phyloP scores from a whole-genome alignment of 768 basidiomycete genomes.

The Myochromella boudieri region DNA sequence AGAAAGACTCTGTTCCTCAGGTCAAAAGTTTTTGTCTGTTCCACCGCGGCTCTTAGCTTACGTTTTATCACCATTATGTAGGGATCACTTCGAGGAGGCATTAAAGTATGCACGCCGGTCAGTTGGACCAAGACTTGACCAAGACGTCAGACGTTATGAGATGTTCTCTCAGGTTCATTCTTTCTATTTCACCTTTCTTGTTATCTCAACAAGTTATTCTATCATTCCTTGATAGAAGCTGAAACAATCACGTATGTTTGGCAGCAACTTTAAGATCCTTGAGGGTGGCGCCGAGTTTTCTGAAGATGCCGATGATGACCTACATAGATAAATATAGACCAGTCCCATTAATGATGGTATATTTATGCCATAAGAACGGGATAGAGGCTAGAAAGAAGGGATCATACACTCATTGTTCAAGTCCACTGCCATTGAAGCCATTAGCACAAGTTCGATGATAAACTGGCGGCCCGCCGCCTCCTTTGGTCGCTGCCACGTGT shows the following conservation, averaged over 20 bases:
- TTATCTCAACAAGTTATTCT: no score
- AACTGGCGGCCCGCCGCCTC: no score
- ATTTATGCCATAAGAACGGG: no score
- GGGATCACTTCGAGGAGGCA: slow-evolving; percentile 97
- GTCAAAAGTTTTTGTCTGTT: slow-evolving; percentile 59
- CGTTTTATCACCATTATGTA: slow-evolving; percentile 23
- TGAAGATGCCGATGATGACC: slow-evolving; percentile 89
- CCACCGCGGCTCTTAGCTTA: slow-evolving; percentile 2
- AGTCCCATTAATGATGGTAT: no score
- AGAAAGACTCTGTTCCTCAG: slow-evolving; percentile 88
- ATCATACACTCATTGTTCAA: no score
- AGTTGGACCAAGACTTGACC: slow-evolving; percentile 92
- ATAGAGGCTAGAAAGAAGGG: no score
- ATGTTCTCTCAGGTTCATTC: slow-evolving; percentile 84
- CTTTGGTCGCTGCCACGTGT: not conserved
- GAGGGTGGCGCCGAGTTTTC: slow-evolving; percentile 82
- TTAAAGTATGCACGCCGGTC: slow-evolving; percentile 98
- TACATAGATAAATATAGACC: slow-evolving; percentile 79
- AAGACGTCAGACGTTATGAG: slow-evolving; percentile 97
- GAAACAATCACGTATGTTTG: slow-evolving; percentile 90
- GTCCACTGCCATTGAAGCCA: no score
- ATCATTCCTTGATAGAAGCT: slow-evolving; percentile 57
- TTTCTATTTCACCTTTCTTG: slow-evolving; percentile 7
- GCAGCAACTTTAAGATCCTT: slow-evolving; percentile 98
- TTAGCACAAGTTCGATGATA: no score